Evolutionary conservation across 1,139 yeast genomes (phyloP), one percentile per base, ranked within the genome.

Genomic region (Yarrowia galli): DNA sequence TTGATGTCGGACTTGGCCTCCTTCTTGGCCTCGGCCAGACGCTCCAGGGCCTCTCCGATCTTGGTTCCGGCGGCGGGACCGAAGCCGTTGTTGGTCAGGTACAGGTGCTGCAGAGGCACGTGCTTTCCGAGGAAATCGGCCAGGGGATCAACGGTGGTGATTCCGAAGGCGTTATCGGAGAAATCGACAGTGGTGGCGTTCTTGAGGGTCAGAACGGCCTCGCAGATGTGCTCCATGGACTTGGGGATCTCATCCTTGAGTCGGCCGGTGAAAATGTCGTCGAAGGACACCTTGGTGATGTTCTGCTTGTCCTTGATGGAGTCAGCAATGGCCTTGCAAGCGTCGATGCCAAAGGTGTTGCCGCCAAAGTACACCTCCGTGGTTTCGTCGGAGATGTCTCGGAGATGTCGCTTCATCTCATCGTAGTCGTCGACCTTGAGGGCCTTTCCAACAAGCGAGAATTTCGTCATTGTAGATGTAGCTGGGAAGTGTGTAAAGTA

Each of bases 61-160:
- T 97, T 85, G 67, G 96, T 89, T 73, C 99, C 99, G 0, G 98
- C 97, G 78, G 89, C 90, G 38, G 99, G 99, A 25, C 99, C 99
- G 87, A 95, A 89, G 68, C 99, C 99, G 77, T 96, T 95, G 79
- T 95, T 95, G 63, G 97, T 89, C 71, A 96, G 82, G 71, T 91
- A 88, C 77, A 96, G 84, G 76, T 95, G 97, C 78, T 91, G 89
- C 69, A 95, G 80, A 32, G 97, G 87, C 20, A 86, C 83, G 61
- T 96, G 97, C 73, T 87, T 84, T 18, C 91, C 81, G 71, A 96
- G 82, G 74, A 89, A 93, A 45, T 81, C 83, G 75, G 93, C 97
- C 70, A 95, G 84, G 16, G 96, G 96, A 70, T 89, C 97, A 71
- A 95, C 92, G 40, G 98, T 91, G 77, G 96, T 97, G 76, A 95